Evolutionary conservation across 805 yeast species (phyloP).

Genomic region (Wickerhamomyces rabaulensis): DNA sequence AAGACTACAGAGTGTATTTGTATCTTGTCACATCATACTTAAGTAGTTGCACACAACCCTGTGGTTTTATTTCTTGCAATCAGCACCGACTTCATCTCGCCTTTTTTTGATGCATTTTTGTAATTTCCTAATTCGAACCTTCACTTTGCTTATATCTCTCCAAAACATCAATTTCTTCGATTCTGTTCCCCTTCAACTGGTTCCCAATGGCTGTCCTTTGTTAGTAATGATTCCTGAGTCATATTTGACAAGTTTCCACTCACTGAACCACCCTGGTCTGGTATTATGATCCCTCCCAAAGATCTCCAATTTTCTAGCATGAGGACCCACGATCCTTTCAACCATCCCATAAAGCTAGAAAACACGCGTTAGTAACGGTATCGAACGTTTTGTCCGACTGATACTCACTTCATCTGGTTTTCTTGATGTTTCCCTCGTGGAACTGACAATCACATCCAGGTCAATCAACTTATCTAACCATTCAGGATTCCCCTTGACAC

Average conservation of each 20-base stretch:
- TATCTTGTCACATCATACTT: too few relatives aligned
- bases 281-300: conserved; percentile 86
- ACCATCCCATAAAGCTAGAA: conserved; percentile 63
- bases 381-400: too few relatives aligned
- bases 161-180: conserved; percentile 55
- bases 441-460: conserved; percentile 71
- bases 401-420: conserved; percentile 72
- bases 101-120: conserved; percentile 2
- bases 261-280: conserved; percentile 83
- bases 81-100: too few relatives aligned
- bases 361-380: conserved; percentile 18
- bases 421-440: conserved; percentile 82
- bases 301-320: conserved; percentile 76
- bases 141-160: conserved; percentile 26
- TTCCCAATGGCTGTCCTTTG: conserved; percentile 56
- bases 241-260: conserved; percentile 12
- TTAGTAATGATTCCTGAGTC: conserved; percentile 1
- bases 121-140: conserved; percentile 1
- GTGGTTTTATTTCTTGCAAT: background rate
- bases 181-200: conserved; percentile 56
- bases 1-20: too few relatives aligned
- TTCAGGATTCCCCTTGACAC: conserved; percentile 71
- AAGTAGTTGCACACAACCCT: too few relatives aligned
- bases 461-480: conserved; percentile 70
- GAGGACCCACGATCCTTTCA: conserved; percentile 76